Base-by-base conservation (phyloP, 441 rosid genomes). In the Erysimum pusillum region DNA sequence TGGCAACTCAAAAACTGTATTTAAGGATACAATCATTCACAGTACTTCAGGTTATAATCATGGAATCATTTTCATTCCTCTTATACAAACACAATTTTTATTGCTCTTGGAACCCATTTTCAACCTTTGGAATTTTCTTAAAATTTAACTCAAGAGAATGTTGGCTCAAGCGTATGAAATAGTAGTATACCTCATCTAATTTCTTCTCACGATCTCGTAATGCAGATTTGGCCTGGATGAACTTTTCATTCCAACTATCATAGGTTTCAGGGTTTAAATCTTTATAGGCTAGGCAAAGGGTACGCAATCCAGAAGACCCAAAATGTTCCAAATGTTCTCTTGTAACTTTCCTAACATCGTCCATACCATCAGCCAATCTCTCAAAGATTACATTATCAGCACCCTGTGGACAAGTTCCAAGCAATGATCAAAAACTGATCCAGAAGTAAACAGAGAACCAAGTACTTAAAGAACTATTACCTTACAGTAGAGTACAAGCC, bases 191-290 rank as follows among this genome's bases (percentile, higher is more conserved):
- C 99, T 97, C 99, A 69, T 97, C 99, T 68, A 94, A 83, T 83
- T 94, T 97, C 85, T 90, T 95, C 79, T 97, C 99, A 46, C 99
- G 99, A 79, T 93, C 99, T 71, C 98, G 85, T 60, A 97, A 87
- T 76, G 98, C 87, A 68, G 99, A 94, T 80, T 97, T 97, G 66
- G 99, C 99, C 83, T 94, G 97, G 71, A 92, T 91, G 76, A 91
- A 97, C 83, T 92, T 97, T 84, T 97, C 98, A 83, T 97, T 94
- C 99, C 99, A 97, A 81, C 92, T 88, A 83, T 90, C 93, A 83
- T 97, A 97, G 63, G 83, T 57, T 64, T 87, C 90, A 20, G 97
- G 93, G 80, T 85, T 84, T 82, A 97, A 83, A 79, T 92, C 88
- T 84, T 84, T 87, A 70, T 91, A 97, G 63, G 98, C 99, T 64